These are phyloP conservation scores for Sedum album DNA, from an alignment of 164 flowering plant species.

Conservation along the genomic window DNA sequence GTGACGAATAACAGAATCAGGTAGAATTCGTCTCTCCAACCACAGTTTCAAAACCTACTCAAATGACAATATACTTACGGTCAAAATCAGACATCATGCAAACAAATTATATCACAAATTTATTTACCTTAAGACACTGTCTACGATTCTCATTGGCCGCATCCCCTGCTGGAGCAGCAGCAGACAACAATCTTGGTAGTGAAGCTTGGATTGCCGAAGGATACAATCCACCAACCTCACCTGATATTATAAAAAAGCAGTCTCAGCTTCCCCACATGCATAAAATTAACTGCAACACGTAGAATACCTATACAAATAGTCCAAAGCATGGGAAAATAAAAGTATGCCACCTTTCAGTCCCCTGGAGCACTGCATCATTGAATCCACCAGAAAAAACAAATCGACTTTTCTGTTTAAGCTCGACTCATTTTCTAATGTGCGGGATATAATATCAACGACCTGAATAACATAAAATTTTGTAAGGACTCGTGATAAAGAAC, in stretches of 20 bases:
- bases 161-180: constrained; percentile 93
- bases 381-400: constrained; percentile 92
- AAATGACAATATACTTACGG: constrained; percentile 3
- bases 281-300: neutral
- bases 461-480: constrained; percentile 15
- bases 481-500: neutral
- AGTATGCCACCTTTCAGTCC: constrained; percentile 66
- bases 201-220: constrained; percentile 61
- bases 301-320: neutral
- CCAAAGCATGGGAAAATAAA: neutral
- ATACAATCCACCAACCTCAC: constrained; percentile 56
- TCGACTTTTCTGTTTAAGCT: constrained; percentile 69
- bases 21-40: constrained; percentile 75
- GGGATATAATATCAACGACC: constrained; percentile 72
- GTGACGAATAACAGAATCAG: constrained; percentile 64
- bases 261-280: neutral
- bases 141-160: constrained; percentile 73
- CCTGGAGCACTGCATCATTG: constrained; percentile 75
- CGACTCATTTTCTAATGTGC: constrained; percentile 59
- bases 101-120: constrained; percentile 6
- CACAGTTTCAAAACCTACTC: constrained; percentile 85
- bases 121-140: constrained; percentile 83
- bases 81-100: neutral
- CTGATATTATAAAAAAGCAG: constrained; percentile 28
- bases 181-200: constrained; percentile 68